Evolutionary conservation across 306 rosid species (phyloP).

Genomic region (Pyrus pyrifolia): DNA sequence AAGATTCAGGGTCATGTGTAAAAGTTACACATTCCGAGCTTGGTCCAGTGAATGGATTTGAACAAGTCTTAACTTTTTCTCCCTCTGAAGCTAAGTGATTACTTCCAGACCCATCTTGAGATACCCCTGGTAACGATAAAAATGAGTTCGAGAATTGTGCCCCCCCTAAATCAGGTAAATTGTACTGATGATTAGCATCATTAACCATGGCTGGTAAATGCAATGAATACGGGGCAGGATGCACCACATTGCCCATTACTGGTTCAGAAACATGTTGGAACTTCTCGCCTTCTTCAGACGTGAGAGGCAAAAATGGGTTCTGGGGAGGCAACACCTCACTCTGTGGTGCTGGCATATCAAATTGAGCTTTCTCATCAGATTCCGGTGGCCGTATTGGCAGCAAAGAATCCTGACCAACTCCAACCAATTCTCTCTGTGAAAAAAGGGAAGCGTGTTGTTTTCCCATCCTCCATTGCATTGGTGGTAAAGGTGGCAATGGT

Average conservation of each 20-base stretch:
- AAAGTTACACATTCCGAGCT: constrained; percentile 13
- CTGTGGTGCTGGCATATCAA: constrained; percentile 21
- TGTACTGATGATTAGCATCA: constrained; percentile 31
- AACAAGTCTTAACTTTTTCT: constrained; percentile 23
- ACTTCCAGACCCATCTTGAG: constrained; percentile 26
- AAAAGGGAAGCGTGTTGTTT: constrained; percentile 42
- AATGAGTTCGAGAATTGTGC: constrained; percentile 46
- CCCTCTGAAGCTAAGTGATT: constrained; percentile 30
- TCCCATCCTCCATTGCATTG: constrained; percentile 91
- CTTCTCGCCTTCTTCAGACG: constrained; percentile 32
- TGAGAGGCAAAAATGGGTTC: constrained; percentile 35
- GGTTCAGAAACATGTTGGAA: constrained; percentile 28
- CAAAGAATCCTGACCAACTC: constrained; percentile 22
- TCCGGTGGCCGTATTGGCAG: constrained; percentile 25
- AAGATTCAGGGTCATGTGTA: constrained; percentile 18
- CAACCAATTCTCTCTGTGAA: constrained; percentile 27
- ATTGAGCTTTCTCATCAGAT: constrained; percentile 33
- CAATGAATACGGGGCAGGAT: constrained; percentile 29
- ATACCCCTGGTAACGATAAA: constrained; percentile 27
- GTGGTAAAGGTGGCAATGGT: constrained; percentile 97
- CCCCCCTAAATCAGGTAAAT: constrained; percentile 34
- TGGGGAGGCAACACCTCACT: constrained; percentile 22
- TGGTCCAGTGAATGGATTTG: constrained; percentile 31
- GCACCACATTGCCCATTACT: constrained; percentile 26
- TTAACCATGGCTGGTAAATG: constrained; percentile 34